Conservation (phyloP, 1,139 yeast genomes). For the Candida sanyaensis region DNA sequence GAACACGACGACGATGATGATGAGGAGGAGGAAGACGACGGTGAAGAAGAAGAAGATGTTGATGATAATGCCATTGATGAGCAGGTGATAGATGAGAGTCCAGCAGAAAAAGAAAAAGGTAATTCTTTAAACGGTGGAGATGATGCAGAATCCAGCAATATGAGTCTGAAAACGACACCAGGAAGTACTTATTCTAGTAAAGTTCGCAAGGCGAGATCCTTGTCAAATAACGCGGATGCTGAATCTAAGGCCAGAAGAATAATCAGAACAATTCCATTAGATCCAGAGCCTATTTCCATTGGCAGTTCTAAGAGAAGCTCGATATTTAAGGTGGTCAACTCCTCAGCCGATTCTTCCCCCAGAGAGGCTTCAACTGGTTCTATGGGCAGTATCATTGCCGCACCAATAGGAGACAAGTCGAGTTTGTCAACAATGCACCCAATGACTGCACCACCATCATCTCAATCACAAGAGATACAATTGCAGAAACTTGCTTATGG, state of each 20-base stretch:
- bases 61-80: constrained; percentile 23
- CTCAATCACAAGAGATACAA: constrained; percentile 1
- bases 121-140: constrained; percentile 10
- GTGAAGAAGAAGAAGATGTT: constrained; percentile 22
- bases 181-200: constrained; percentile 34
- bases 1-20: constrained; percentile 14
- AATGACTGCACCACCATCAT: constrained; percentile 3
- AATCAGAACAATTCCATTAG: constrained; percentile 75
- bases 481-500: neutral
- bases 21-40: constrained; percentile 22
- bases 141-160: constrained; percentile 9
- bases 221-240: constrained; percentile 58
- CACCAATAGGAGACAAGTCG: constrained; percentile 8
- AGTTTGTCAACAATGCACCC: constrained; percentile 5
- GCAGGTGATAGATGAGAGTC: constrained; percentile 23
- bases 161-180: constrained; percentile 41
- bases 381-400: neutral
- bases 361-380: neutral
- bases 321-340: constrained; percentile 42
- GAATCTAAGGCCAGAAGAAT: constrained; percentile 73
- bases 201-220: constrained; percentile 44
- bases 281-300: constrained; percentile 71
- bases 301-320: constrained; percentile 34
- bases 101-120: constrained; percentile 25
- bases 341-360: constrained; percentile 31